phyloP scores from a whole-genome alignment of 1,139 yeast genomes.

The Candida gigantensis region DNA sequence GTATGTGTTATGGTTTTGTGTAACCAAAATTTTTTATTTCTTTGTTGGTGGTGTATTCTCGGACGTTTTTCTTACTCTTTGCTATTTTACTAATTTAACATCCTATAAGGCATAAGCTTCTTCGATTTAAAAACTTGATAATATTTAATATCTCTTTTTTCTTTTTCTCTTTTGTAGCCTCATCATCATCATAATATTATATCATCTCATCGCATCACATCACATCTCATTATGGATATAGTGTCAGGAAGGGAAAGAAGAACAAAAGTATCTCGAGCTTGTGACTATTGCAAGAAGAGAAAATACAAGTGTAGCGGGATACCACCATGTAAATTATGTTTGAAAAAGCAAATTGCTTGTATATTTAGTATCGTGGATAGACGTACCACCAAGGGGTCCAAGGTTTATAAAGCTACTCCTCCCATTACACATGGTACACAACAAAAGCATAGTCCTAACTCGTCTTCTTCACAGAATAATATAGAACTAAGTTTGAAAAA shows the following conservation, averaged over 20 bases:
- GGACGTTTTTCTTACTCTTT: too few species aligned
- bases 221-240: background rate
- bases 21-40: too few species aligned
- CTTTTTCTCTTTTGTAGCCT: background rate
- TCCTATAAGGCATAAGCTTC: too few species aligned
- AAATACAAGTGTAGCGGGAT: constrained; percentile 36
- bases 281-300: constrained; percentile 40
- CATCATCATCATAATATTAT: too few species aligned
- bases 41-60: too few species aligned
- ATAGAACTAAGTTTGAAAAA: background rate
- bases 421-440: too few species aligned
- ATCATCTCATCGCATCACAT: background rate
- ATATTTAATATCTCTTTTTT: too few species aligned
- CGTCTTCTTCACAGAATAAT: background rate
- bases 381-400: constrained; percentile 15
- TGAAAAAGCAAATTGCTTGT: constrained; percentile 26
- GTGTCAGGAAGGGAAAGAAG: constrained; percentile 17
- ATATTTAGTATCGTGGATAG: constrained; percentile 26
- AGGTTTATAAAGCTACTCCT: constrained; percentile 13
- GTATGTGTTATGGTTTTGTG: too few species aligned
- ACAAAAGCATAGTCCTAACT: too few species aligned
- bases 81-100: too few species aligned
- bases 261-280: constrained; percentile 39
- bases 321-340: constrained; percentile 29
- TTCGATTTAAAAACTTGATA: too few species aligned